These are phyloP conservation scores for Musa acuminata DNA, from an alignment of 176 grass and related monocot species.

Conservation along the genomic window DNA sequence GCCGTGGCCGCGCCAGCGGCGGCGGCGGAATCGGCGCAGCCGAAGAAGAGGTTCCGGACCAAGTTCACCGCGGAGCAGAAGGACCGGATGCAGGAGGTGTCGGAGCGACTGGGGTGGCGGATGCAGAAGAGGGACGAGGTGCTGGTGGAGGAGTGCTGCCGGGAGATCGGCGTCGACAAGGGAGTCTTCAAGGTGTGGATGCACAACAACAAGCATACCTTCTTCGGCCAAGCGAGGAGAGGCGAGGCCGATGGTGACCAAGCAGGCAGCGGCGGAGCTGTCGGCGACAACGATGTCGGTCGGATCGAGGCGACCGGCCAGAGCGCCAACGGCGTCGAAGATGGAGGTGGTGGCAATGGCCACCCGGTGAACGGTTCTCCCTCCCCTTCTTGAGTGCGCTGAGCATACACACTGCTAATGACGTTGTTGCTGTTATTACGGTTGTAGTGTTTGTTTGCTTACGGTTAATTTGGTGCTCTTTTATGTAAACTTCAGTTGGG, in stretches of 20 bases:
- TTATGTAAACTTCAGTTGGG: too few relatives aligned
- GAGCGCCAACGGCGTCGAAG: background rate
- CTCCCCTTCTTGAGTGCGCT: slow-evolving; percentile 22
- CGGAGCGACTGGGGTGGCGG: slow-evolving; percentile 83
- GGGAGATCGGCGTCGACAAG: slow-evolving; percentile 79
- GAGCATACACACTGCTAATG: background rate
- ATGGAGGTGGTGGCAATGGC: slow-evolving; percentile 7
- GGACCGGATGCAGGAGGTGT: slow-evolving; percentile 91
- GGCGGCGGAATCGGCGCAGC: background rate
- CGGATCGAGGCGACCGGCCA: background rate
- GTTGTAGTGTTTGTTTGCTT: background rate
- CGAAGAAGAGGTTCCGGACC: slow-evolving; percentile 81
- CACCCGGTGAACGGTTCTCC: slow-evolving; percentile 29
- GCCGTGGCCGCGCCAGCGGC: background rate
- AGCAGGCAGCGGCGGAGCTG: background rate
- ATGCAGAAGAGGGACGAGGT: slow-evolving; percentile 90
- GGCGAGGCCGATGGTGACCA: slow-evolving; percentile 14
- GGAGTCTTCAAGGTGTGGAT: slow-evolving; percentile 99
- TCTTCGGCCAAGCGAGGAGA: slow-evolving; percentile 40
- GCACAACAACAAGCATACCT: slow-evolving; percentile 99
- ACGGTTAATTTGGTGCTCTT: background rate
- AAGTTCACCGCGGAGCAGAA: slow-evolving; percentile 94
- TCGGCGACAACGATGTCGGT: background rate
- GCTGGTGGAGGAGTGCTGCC: slow-evolving; percentile 79
- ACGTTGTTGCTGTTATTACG: background rate